Evolutionary conservation across 2,329 filamentous ascomycete genomes (phyloP).

Genomic region (Fusarium poae): DNA sequence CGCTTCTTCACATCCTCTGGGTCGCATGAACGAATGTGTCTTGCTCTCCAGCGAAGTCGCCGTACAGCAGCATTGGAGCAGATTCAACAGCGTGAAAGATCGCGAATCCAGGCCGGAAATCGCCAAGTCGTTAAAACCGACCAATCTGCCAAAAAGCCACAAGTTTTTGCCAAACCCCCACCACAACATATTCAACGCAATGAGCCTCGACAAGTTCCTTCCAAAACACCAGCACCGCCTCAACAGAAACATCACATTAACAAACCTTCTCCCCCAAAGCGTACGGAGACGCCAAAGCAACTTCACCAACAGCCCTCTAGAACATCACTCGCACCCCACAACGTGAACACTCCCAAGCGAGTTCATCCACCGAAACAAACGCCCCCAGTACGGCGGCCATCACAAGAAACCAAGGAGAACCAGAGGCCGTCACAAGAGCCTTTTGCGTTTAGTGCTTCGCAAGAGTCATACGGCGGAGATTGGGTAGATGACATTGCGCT

Average conservation of each 20-base stretch:
- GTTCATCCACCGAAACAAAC: constrained; percentile 7
- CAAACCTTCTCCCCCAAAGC: neutral
- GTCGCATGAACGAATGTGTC: constrained; percentile 52
- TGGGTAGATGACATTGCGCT: constrained; percentile 56
- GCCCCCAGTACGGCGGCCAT: neutral
- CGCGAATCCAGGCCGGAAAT: constrained; percentile 41
- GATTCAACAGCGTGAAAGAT: constrained; percentile 46
- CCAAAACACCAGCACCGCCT: neutral
- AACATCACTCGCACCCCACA: neutral
- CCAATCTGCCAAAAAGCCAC: neutral
- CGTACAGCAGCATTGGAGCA: constrained; percentile 52
- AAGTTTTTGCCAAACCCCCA: neutral
- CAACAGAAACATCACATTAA: constrained; percentile 13
- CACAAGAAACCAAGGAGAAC: constrained; percentile 44
- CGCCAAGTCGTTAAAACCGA: constrained; percentile 6
- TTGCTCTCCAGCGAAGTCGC: constrained; percentile 54
- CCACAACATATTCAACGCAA: neutral
- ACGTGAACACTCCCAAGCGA: neutral
- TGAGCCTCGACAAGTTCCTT: constrained; percentile 1
- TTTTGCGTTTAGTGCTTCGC: constrained; percentile 48
- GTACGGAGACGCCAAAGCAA: neutral
- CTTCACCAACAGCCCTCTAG: constrained; percentile 2
- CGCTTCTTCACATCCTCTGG: constrained; percentile 58
- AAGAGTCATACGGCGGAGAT: constrained; percentile 56
- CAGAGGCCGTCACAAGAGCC: constrained; percentile 31